A percentile compares a stretch with the other conserved stretches of the same genome.
Evolutionary conservation across 805 yeast species (phyloP).

Genomic region (Cyberlindnera veronae): DNA sequence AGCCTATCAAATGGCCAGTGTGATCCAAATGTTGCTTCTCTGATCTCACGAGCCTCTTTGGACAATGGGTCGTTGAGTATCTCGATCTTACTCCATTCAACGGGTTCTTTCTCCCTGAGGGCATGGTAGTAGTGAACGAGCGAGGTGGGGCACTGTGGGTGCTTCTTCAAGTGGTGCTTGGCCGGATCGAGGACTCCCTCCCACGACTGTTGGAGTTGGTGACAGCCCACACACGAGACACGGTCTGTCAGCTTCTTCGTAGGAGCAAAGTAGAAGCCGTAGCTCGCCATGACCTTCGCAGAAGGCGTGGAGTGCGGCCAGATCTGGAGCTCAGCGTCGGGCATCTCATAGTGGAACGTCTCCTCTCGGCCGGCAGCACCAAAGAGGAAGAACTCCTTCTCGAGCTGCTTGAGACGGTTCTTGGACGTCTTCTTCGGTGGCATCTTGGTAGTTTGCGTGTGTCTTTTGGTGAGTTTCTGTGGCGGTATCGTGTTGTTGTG

Average conservation of each 20-base stretch:
- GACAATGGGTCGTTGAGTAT: conserved; percentile 35
- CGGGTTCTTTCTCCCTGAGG: conserved; percentile 17
- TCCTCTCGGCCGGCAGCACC: conserved; percentile 13
- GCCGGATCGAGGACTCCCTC: conserved; percentile 45
- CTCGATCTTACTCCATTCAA: conserved; percentile 19
- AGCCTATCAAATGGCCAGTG: conserved; percentile 46
- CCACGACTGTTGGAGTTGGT: conserved; percentile 58
- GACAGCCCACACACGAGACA: conserved; percentile 57
- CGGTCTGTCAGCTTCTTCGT: conserved; percentile 45
- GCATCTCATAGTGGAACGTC: conserved; percentile 18
- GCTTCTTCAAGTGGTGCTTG: conserved; percentile 39
- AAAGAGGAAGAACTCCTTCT: conserved; percentile 10
- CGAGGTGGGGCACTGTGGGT: conserved; percentile 33
- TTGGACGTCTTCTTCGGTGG: conserved; percentile 9
- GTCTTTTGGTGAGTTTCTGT: too few relatives aligned
- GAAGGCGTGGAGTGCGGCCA: conserved; percentile 31
- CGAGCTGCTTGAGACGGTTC: conserved; percentile 6
- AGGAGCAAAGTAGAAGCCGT: conserved; percentile 66
- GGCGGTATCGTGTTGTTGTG: too few relatives aligned
- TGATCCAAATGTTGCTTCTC: conserved; percentile 39
- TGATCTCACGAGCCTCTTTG: conserved; percentile 29
- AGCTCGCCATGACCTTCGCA: conserved; percentile 42
- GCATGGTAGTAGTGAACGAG: conserved; percentile 26
- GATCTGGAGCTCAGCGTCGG: conserved; percentile 10
- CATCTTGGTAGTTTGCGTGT: too few relatives aligned